Percentiles rank a stretch among this genome's conserved stretches.
These are phyloP conservation scores for Myriangium duriaei DNA, from an alignment of 2,329 filamentous ascomycete species.

Conservation along the genomic window DNA sequence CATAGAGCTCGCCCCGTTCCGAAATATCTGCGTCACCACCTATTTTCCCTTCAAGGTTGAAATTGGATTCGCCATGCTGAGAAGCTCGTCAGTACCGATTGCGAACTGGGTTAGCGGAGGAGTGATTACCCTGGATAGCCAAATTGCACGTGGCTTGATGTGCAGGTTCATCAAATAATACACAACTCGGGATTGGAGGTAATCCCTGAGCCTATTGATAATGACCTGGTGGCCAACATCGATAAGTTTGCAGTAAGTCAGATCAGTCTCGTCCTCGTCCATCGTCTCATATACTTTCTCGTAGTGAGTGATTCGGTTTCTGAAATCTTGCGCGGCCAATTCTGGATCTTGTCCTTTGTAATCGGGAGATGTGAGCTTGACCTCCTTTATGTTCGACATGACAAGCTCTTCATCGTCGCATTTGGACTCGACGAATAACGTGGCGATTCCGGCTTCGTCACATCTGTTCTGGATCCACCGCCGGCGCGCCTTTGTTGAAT, in stretches of 20 bases:
- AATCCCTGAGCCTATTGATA: conserved; percentile 95
- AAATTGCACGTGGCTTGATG: conserved; percentile 91
- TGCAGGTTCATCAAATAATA: conserved; percentile 99
- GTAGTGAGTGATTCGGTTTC: conserved; percentile 89
- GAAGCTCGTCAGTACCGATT: background rate
- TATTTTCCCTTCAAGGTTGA: conserved; percentile 81
- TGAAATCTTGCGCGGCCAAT: conserved; percentile 78
- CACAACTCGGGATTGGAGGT: conserved; percentile 87
- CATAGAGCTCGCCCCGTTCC: conserved; percentile 75
- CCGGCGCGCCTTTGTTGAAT: conserved; percentile 80
- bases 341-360: conserved; percentile 92
- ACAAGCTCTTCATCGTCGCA: conserved; percentile 93
- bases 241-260: conserved; percentile 96
- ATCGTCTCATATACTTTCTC: conserved; percentile 95
- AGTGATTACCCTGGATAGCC: conserved; percentile 65
- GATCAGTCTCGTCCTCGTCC: conserved; percentile 72
- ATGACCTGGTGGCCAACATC: conserved; percentile 92
- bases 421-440: conserved; percentile 91
- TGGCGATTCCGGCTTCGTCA: conserved; percentile 64
- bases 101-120: background rate
- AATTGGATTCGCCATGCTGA: conserved; percentile 81
- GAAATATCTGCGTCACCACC: conserved; percentile 86
- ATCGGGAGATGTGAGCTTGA: conserved; percentile 93
- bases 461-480: conserved; percentile 84
- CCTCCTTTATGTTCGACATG: conserved; percentile 95